These are phyloP conservation scores for Aspergillus chevalieri DNA, from an alignment of 2,329 filamentous ascomycete genomes.

Conservation along the genomic window DNA sequence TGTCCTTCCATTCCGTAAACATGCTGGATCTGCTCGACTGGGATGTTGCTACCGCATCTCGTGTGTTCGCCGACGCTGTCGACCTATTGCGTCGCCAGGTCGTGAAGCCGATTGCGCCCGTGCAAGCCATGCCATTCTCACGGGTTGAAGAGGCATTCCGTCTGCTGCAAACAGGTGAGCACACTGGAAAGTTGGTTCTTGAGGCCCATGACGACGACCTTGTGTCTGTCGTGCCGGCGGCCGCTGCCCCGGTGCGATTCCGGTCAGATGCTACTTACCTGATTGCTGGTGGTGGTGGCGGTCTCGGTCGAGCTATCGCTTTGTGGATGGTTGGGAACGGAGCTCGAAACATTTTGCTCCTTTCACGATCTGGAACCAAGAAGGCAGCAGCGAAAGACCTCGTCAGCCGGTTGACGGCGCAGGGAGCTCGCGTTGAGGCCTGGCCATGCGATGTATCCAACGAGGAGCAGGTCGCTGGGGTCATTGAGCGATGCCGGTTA, in stretches of 20 bases:
- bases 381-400: conserved; percentile 8
- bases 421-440: conserved; percentile 11
- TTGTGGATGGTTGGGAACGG: conserved; percentile 25
- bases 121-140: conserved; percentile 8
- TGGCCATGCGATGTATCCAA: conserved; percentile 20
- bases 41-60: not conserved
- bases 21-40: not conserved
- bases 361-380: conserved; percentile 6
- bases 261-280: conserved; percentile 16
- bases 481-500: conserved; percentile 5
- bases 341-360: conserved; percentile 23
- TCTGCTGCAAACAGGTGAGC: conserved; percentile 15
- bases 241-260: too few species aligned
- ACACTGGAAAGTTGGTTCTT: conserved; percentile 18
- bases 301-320: conserved; percentile 22
- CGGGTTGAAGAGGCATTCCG: conserved; percentile 18
- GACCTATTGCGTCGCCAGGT: not conserved
- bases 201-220: not conserved
- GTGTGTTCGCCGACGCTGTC: conserved; percentile 1
- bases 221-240: too few species aligned
- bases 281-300: conserved; percentile 25
- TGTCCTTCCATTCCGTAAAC: conserved; percentile 3
- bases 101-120: conserved; percentile 6
- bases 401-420: conserved; percentile 9
- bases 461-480: conserved; percentile 10